Base-by-base conservation (phyloP, 2,329 filamentous ascomycete species). In the Grosmannia huntii region DNA sequence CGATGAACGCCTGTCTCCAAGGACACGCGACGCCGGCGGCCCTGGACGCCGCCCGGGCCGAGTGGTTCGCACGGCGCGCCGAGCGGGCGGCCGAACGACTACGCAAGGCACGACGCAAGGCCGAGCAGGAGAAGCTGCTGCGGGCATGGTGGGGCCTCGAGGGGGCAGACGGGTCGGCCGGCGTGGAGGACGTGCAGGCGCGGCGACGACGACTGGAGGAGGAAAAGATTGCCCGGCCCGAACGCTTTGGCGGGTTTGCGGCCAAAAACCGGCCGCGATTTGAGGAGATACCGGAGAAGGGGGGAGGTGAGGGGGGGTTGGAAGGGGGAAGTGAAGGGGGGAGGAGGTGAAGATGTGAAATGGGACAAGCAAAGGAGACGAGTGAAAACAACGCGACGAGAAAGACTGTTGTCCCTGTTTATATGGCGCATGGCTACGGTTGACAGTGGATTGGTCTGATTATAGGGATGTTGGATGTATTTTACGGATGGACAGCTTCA, bases 1-100 rank as follows among this genome's bases (percentile, higher is more conserved):
- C 80, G 41, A 99, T 99, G 94, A 99, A 99, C 74, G 79, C 76
- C 61, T 99, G 94, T 76, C 96, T 99, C 90, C 79, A 91, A 65
- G 72, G 79, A 58, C 87, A 95, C 74, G 91, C 92, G 58, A 95
- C 89, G 63, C 87, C 85, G 62, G 83, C 81, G 57, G 89, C 95
- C 70, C 82, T 95, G 71, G 94, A 99, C 73, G 84, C 83, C 27
- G 94, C 94, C 62, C 79, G 94, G 56, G 88, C 90, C 71, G 90
- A 97, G 69, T 99, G 94, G 94, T 97, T 97, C 71, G 82, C 84
- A 56, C 79, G 82, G 62, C 80, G 89, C 56, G 77, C 89, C 65
- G 82, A 90, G 73, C 79, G 91, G 58, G 80, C 84, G 65, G 75
- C 75, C 59, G 83, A 86, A 70, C 75, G 84, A 44, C 85, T 90